phyloP scores from a whole-genome alignment of 345 rosid species.

The Eucalyptus paniculata region DNA sequence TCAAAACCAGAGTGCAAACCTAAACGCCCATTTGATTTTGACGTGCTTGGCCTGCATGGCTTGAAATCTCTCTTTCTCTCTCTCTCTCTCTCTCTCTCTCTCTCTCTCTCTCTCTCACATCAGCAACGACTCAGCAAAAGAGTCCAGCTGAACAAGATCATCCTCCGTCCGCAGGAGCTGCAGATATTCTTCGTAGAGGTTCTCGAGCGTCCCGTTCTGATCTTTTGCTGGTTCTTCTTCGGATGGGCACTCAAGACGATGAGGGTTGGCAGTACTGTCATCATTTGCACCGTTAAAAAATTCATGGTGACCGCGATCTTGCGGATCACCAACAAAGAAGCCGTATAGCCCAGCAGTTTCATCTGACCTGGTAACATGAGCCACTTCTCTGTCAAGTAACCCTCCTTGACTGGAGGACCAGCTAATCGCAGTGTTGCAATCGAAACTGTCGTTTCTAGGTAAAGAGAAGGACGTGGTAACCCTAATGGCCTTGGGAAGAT shows the following conservation, averaged over 20 bases:
- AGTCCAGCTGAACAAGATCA: slow-evolving; percentile 7
- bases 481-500: slow-evolving; percentile 29
- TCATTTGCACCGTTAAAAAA: neutral
- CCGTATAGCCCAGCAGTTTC: neutral
- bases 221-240: neutral
- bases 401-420: neutral
- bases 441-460: neutral
- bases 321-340: neutral
- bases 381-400: neutral
- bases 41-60: neutral
- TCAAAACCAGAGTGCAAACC: neutral
- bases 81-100: neutral
- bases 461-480: neutral
- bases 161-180: slow-evolving; percentile 17
- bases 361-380: neutral
- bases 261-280: neutral
- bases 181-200: slow-evolving; percentile 34
- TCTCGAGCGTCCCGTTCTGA: neutral
- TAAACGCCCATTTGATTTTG: neutral
- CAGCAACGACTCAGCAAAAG: slow-evolving; percentile 17
- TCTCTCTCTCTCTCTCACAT: neutral
- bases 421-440: neutral
- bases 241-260: neutral
- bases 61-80: neutral
- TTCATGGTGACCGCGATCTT: neutral